These are phyloP conservation scores for Evernia prunastri DNA, from an alignment of 495 filamentous ascomycete species.

Conservation along the genomic window DNA sequence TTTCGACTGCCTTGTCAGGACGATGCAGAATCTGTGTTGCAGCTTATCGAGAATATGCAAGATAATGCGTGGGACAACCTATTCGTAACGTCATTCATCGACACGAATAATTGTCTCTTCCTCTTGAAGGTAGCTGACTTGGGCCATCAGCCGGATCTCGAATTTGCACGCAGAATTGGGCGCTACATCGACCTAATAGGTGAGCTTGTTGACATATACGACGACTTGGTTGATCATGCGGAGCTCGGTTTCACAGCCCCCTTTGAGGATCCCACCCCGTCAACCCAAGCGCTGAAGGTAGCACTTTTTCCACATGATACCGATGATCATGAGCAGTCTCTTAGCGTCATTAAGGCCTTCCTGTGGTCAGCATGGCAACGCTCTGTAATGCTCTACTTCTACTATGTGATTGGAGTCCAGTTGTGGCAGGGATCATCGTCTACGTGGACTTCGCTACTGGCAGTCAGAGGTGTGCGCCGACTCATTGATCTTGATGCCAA, in stretches of 20 bases:
- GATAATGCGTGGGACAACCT: conserved; percentile 13
- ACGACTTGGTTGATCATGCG: background rate
- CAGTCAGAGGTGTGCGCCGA: conserved; percentile 13
- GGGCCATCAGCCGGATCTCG: conserved; percentile 5
- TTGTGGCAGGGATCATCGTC: conserved; percentile 1
- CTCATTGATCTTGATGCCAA: conserved; percentile 14
- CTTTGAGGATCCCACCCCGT: conserved; percentile 8
- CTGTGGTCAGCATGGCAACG: conserved; percentile 19
- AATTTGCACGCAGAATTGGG: background rate
- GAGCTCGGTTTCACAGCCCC: background rate
- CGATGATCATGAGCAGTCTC: conserved; percentile 10
- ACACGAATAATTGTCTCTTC: conserved; percentile 11
- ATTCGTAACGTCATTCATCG: conserved; percentile 12
- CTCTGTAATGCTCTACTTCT: conserved; percentile 19
- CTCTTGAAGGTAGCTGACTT: background rate
- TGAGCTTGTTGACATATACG: conserved; percentile 9
- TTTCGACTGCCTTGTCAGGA: background rate
- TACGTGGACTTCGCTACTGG: conserved; percentile 14
- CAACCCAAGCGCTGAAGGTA: conserved; percentile 15
- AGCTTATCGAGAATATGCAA: conserved; percentile 5
- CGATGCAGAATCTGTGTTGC: background rate
- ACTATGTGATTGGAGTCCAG: conserved; percentile 15
- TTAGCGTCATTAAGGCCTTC: conserved; percentile 11
- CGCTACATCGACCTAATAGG: conserved; percentile 3
- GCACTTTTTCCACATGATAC: background rate